Conservation (phyloP, 2,329 filamentous ascomycete species). For the Berkeleyomyces basicola region DNA sequence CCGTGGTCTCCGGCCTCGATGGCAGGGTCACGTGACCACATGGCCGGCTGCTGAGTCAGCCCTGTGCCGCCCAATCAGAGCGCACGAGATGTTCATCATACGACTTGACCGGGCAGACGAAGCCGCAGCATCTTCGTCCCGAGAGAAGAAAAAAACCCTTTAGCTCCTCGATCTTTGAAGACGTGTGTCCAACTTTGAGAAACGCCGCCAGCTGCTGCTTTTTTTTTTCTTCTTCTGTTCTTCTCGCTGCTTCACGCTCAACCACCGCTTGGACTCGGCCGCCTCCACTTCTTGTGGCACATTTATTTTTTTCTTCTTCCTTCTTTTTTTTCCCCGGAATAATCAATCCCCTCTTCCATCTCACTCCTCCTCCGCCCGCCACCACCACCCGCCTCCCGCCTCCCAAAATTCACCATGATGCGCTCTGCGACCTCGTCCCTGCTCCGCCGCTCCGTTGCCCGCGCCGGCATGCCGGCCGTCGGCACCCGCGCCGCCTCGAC, state of each 20-base stretch:
- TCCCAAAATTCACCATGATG: slow-evolving; percentile 28
- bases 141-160: background rate
- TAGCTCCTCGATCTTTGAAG: slow-evolving; percentile 1
- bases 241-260: background rate
- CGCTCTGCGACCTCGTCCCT: slow-evolving; percentile 33
- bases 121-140: slow-evolving; percentile 1
- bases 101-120: slow-evolving; percentile 3
- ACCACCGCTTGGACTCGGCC: slow-evolving; percentile 1
- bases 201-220: background rate
- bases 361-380: background rate
- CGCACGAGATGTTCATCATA: slow-evolving; percentile 12
- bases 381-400: slow-evolving; percentile 10
- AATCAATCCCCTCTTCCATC: slow-evolving; percentile 1
- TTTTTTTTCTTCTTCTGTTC: background rate
- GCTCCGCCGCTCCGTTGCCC: slow-evolving; percentile 35
- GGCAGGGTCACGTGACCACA: slow-evolving; percentile 6
- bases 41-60: slow-evolving; percentile 9
- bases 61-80: slow-evolving; percentile 7
- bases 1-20: too few relatives aligned
- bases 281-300: slow-evolving; percentile 6
- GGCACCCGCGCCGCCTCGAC: slow-evolving; percentile 42
- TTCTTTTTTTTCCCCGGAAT: background rate
- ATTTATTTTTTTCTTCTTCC: slow-evolving; percentile 5
- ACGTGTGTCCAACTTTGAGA: background rate
- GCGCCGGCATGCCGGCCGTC: slow-evolving; percentile 27